A percentile compares a stretch with the other conserved stretches of the same genome.
Conservation (phyloP, 192 early-diverging fungal species). For the Lobosporangium transversale region DNA sequence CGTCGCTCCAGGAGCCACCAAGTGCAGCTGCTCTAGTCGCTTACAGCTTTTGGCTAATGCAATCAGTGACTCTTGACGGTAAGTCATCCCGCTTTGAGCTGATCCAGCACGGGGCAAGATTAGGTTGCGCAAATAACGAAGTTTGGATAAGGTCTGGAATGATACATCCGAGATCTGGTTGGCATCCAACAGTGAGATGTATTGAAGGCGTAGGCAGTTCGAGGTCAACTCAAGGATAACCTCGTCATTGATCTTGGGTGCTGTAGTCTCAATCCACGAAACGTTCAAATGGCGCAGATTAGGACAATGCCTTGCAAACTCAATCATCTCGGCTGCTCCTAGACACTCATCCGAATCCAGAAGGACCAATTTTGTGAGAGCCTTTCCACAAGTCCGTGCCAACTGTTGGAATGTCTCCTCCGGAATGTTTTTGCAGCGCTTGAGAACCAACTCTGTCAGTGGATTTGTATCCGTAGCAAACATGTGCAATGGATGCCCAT, state of each 20-base stretch:
- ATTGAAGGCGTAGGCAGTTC: constrained; percentile 50
- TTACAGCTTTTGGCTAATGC: constrained; percentile 43
- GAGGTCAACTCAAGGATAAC: constrained; percentile 39
- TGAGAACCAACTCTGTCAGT: constrained; percentile 44
- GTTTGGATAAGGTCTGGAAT: constrained; percentile 47
- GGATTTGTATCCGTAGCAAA: constrained; percentile 48
- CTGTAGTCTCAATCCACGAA: constrained; percentile 40
- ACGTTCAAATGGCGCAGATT: constrained; percentile 45
- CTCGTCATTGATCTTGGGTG: constrained; percentile 45
- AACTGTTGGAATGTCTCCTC: constrained; percentile 38
- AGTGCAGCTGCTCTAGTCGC: constrained; percentile 37
- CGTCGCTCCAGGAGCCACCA: constrained; percentile 45
- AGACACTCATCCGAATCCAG: constrained; percentile 44
- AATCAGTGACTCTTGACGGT: constrained; percentile 39
- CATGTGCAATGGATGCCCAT: constrained; percentile 43
- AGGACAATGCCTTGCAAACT: constrained; percentile 48
- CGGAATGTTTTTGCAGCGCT: constrained; percentile 51
- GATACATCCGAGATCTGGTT: constrained; percentile 51
- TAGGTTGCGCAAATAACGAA: constrained; percentile 50
- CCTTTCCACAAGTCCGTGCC: constrained; percentile 47
- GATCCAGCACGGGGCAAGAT: constrained; percentile 42
- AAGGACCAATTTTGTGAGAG: constrained; percentile 45
- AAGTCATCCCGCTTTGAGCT: constrained; percentile 32
- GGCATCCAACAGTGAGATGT: constrained; percentile 49
- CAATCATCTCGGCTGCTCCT: constrained; percentile 45